Base-by-base conservation (phyloP, 495 filamentous ascomycete genomes). In the Podospora comata region DNA sequence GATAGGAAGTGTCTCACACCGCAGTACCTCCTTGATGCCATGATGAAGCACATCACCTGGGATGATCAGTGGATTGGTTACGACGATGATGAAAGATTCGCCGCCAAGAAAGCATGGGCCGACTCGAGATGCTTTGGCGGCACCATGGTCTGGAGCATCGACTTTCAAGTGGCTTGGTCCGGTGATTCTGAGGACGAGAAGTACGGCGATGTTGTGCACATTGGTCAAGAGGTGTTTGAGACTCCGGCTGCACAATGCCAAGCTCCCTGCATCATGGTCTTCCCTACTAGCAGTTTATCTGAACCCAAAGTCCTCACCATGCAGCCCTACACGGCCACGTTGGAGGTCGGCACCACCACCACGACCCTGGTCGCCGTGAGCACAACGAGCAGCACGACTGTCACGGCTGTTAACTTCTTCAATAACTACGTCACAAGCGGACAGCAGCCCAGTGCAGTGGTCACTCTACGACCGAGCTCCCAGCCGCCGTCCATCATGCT, bases 111-210 rank as follows among this genome's bases (percentile, higher is more conserved):
- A 27, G 53, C 34, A 0, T 76, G 56, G 32, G 78, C 74, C 19
- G 68, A 74, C 48, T 56, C 60, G 28, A 62, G 27, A 0, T 76
- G 78, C 62, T 74, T 81, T 32, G 78, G 73, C 1, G 80, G 80
- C 48, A 80, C 71, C 16, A 75, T 77, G 68, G 69, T 73, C 27
- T 82, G 79, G 80, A 71, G 69, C 23, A 62, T 80, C 60, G 80
- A 82, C 67, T 71, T 80, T 48, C 54, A 28, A 57, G 4, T 57
- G 9, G 69, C 27, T 58, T 0, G 54, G 5, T 23, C 19, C 19
- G 18, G 54, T 57, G 54, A 57, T 57, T 39, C 61, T 9, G 61
- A 48, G 11, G 71, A 63, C 0, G 30, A 64, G 4, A 67, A 68
- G 39, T 26, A 70, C 9, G 56, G 55, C 26, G 58, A 72, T 6